Evolutionary conservation across 176 grass and related monocot genomes (phyloP).

Genomic region (Oryza australiensis): DNA sequence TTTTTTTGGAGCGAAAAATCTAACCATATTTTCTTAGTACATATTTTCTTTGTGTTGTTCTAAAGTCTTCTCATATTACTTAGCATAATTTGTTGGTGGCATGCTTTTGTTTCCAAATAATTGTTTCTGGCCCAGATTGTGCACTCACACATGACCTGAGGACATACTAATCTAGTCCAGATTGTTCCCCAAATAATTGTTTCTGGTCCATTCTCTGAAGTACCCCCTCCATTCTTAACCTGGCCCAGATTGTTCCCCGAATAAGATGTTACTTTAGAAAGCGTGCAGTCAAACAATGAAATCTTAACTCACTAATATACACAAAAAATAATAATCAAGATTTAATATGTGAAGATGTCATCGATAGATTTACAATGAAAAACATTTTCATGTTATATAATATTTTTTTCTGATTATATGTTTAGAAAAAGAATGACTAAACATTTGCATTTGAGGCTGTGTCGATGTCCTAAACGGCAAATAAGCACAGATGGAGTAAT

Average conservation of each 20-base stretch:
- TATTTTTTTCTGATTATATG: not conserved
- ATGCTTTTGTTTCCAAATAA: constrained; percentile 12
- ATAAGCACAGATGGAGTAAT: not conserved
- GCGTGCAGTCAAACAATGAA: not conserved
- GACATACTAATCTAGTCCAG: not conserved
- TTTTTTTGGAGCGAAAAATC: not conserved
- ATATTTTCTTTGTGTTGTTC: constrained; percentile 1
- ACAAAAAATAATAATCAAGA: not conserved
- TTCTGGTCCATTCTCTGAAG: not conserved
- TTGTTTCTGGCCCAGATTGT: constrained; percentile 19
- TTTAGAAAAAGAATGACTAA: too few species aligned
- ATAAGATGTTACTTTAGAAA: not conserved
- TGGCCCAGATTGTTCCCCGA: not conserved
- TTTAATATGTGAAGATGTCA: not conserved
- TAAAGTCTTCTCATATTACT: not conserved
- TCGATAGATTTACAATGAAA: not conserved
- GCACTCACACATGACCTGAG: not conserved
- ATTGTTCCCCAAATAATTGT: not conserved
- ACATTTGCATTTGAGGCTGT: not conserved
- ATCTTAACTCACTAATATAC: not conserved
- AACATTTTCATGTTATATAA: not conserved
- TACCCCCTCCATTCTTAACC: not conserved
- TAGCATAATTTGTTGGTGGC: not conserved
- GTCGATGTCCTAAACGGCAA: not conserved
- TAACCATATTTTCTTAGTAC: constrained; percentile 13